Evolutionary conservation across 306 rosid genomes (phyloP), one percentile per base, ranked within the genome.

Genomic region (Sicyos baderoa): DNA sequence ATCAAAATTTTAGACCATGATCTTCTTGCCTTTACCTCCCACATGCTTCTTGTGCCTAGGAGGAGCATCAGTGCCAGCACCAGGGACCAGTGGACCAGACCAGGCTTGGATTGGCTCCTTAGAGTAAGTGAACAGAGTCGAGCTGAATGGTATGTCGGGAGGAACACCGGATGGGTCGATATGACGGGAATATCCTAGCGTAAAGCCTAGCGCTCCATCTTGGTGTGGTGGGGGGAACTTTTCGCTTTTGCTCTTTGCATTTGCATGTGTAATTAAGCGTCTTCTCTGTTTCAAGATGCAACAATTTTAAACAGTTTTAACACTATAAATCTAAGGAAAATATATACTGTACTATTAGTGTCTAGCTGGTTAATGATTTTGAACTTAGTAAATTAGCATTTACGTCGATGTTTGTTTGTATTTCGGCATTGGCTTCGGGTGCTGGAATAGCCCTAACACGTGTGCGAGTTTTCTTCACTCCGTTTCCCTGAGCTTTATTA

Each of bases 241-340:
- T 72, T 87, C 93, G 40, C 93, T 87, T 85, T 87, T 87, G 87
- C 93, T 87, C 78, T 81, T 87, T n/a, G 89, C 93, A 70, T 85
- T 85, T 81, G 88, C 86, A 66, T 79, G 93, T 47, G 79, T 76
- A 64, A 87, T 81, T 63, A 85, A 76, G 19, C 89, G 89, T 70
- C 93, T 76, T 66, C 89, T 87, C 93, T 87, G 93, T 70, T 72
- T 61, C 65, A 74, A 54, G 72, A 6, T 54, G 71, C 54, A 80
- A 25, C 54, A 61, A 66, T 55, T 71, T 77, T 65, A 77, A 25
- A 23, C 48, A 62, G 37, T 68, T 60, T 61, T 32, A 61, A 61
- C 66, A 32, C 66, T 29, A 6, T 7, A 37, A n/a, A 61, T 32
- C 4, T 0, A 35, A 9, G 47, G 21, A 59, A 59, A 15, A 7